These are phyloP conservation scores for Ramaria sp. DNA, from an alignment of 768 basidiomycete species.

Conservation along the genomic window DNA sequence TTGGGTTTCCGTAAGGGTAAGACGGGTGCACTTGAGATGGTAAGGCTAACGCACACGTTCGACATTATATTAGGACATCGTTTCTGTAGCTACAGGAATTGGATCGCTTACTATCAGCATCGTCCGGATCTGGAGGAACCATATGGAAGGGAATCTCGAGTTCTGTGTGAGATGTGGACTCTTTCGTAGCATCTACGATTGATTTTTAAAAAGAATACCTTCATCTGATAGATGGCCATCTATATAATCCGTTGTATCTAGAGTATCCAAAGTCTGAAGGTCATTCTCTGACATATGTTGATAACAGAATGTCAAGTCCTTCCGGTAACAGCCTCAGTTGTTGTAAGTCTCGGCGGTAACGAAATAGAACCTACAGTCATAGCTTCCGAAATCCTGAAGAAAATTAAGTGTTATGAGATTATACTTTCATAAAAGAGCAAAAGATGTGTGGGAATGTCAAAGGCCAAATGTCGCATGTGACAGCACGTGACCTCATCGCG, in stretches of 20 bases:
- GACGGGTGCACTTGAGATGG: slow-evolving; percentile 84
- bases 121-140: slow-evolving; percentile 82
- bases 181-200: not conserved
- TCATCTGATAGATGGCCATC: slow-evolving; percentile 55
- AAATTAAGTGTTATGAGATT: not conserved
- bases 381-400: not conserved
- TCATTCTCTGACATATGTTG: slow-evolving; percentile 78
- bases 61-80: slow-evolving; percentile 4
- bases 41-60: slow-evolving; percentile 34
- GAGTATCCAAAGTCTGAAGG: slow-evolving; percentile 67
- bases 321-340: not conserved
- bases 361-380: slow-evolving; percentile 5
- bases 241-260: slow-evolving; percentile 59
- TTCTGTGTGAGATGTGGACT: slow-evolving; percentile 30
- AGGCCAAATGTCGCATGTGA: not conserved
- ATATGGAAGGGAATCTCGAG: slow-evolving; percentile 73
- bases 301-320: slow-evolving; percentile 84
- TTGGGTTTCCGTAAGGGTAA: slow-evolving; percentile 85
- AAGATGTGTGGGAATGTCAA: not conserved
- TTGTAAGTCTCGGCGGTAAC: not conserved
- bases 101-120: slow-evolving; percentile 54
- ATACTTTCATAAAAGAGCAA: not conserved
- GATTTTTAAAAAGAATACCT: slow-evolving; percentile 29
- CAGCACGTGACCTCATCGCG: not conserved
- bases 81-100: not conserved